phyloP scores from a whole-genome alignment of 2,329 filamentous ascomycete genomes.

The Hypoxylon sp. region DNA sequence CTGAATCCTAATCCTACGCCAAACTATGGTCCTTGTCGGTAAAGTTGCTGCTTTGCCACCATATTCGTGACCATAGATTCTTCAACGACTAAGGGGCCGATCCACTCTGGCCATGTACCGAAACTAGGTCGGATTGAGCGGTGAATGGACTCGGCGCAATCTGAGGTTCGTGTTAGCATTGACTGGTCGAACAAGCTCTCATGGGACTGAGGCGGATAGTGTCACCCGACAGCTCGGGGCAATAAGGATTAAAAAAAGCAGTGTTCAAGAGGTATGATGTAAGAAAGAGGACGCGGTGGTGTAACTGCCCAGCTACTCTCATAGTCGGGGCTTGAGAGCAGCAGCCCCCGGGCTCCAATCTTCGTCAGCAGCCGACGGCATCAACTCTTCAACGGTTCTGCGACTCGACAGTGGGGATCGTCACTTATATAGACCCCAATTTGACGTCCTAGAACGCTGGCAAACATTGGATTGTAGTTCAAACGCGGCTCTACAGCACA shows the following conservation, averaged over 20 bases:
- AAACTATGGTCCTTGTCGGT: constrained; percentile 3
- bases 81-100: background rate
- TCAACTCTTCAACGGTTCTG: background rate
- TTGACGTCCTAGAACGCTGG: constrained; percentile 3
- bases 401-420: constrained; percentile 1
- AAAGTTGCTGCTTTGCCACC: constrained; percentile 5
- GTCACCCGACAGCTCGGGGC: background rate
- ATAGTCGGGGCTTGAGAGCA: constrained; percentile 12
- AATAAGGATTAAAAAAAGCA: too few species aligned
- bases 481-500: constrained; percentile 24
- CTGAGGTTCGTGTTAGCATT: constrained; percentile 7
- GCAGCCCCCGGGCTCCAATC: background rate
- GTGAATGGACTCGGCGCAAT: constrained; percentile 1
- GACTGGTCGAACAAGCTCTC: background rate
- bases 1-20: constrained; percentile 13
- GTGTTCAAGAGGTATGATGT: constrained; percentile 10
- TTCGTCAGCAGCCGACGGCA: too few species aligned
- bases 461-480: background rate
- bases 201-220: constrained; percentile 5
- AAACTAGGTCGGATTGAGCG: constrained; percentile 7
- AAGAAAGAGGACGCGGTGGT: constrained; percentile 10
- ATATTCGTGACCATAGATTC: background rate
- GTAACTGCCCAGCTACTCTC: constrained; percentile 18
- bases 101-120: constrained; percentile 9
- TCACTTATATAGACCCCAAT: constrained; percentile 14